A percentile compares a stretch with the other conserved stretches of the same genome.
These are phyloP conservation scores for Zymoseptoria pseudotritici DNA, from an alignment of 2,329 filamentous ascomycete genomes.

Conservation along the genomic window DNA sequence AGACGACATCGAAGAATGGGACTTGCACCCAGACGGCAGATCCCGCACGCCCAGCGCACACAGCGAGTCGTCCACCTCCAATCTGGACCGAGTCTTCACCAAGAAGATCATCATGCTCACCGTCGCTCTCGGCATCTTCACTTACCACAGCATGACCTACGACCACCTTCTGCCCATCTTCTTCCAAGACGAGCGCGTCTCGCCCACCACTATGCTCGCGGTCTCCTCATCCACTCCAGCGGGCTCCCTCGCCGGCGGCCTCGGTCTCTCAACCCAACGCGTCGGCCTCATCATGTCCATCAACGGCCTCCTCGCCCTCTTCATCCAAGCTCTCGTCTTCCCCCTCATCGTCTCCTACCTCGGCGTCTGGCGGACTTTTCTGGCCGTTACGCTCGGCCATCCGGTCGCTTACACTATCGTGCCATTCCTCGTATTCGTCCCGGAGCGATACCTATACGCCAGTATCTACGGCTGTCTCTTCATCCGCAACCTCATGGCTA, in stretches of 20 bases:
- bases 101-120: conserved; percentile 66
- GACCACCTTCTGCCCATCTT: conserved; percentile 91
- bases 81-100: conserved; percentile 47
- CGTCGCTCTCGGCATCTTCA: conserved; percentile 79
- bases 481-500: conserved; percentile 60
- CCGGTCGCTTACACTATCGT: conserved; percentile 62
- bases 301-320: conserved; percentile 63
- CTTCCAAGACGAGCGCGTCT: conserved; percentile 65
- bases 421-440: conserved; percentile 57
- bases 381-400: conserved; percentile 58
- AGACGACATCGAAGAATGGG: conserved; percentile 46
- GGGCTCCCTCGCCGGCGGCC: conserved; percentile 47
- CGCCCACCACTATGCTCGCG: conserved; percentile 31
- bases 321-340: conserved; percentile 66
- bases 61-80: conserved; percentile 5
- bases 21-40: conserved; percentile 42
- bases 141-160: conserved; percentile 91
- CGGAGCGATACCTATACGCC: conserved; percentile 45
- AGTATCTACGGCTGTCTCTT: conserved; percentile 60
- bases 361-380: conserved; percentile 60
- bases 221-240: conserved; percentile 13
- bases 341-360: conserved; percentile 56
- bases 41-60: conserved; percentile 27
- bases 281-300: conserved; percentile 62
- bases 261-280: conserved; percentile 58